Percentiles rank a stretch among this genome's conserved stretches.
Conservation (phyloP, 1,284 basidiomycete genomes). For the Fomitopsis schrenkii region DNA sequence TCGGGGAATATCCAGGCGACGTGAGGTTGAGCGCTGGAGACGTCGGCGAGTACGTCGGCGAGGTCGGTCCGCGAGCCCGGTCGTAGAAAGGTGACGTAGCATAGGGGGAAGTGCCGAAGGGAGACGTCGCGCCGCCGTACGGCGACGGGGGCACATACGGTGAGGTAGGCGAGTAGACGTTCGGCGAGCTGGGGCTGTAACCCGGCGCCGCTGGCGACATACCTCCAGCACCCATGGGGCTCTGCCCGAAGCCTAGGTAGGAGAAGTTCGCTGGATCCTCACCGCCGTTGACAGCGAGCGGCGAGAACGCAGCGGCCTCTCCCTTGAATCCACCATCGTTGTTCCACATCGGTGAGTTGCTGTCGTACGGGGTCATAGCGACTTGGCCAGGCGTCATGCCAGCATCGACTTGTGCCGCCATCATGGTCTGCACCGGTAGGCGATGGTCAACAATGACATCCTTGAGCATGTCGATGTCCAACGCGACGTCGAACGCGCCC, state of each 20-base stretch:
- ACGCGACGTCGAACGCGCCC: constrained; percentile 91
- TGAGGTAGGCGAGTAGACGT: constrained; percentile 83
- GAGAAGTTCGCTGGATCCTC: constrained; percentile 76
- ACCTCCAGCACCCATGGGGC: constrained; percentile 73
- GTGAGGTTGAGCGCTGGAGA: constrained; percentile 77
- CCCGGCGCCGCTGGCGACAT: constrained; percentile 79
- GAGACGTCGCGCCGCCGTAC: constrained; percentile 73
- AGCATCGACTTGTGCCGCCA: constrained; percentile 76
- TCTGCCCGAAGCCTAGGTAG: constrained; percentile 75
- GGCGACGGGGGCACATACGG: constrained; percentile 87
- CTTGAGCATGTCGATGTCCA: constrained; percentile 98
- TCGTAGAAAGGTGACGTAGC: constrained; percentile 82
- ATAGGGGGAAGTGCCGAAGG: constrained; percentile 75
- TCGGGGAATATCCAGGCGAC: constrained; percentile 84
- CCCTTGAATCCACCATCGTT: constrained; percentile 69
- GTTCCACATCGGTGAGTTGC: constrained; percentile 80
- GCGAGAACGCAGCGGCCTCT: constrained; percentile 90
- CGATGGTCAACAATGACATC: constrained; percentile 98
- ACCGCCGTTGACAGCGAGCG: constrained; percentile 84
- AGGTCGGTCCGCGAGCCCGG: constrained; percentile 62
- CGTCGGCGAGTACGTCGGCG: constrained; percentile 85
- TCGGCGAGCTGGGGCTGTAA: constrained; percentile 82
- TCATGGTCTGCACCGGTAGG: constrained; percentile 83
- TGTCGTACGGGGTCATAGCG: constrained; percentile 94
- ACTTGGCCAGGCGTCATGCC: constrained; percentile 91